Base-by-base conservation (phyloP, 768 basidiomycete species). In the Mycena vulgaris region DNA sequence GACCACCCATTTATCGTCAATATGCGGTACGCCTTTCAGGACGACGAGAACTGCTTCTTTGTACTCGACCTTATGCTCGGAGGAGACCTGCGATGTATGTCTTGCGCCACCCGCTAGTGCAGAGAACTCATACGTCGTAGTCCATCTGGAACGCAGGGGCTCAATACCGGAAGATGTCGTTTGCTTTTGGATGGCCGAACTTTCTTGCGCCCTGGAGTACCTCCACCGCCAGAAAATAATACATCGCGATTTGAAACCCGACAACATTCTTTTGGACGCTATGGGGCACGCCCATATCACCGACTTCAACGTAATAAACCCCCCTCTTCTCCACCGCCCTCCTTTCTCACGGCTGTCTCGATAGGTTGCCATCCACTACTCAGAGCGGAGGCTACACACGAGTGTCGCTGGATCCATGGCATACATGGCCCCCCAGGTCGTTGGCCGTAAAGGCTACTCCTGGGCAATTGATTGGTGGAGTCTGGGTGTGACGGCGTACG, bases 391-490 rank as follows among this genome's bases (percentile, higher is more conserved):
- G 39, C 77, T 93, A 69, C 92, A 99, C 80, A 96, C 95, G 0
- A 95, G 95, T 68, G 94, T 99, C 19, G 97, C 98, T 9, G 98
- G 98, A 5, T 96, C 95, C 77, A 97, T 99, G 95, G 97, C 98
- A 0, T 99, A 99, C 83, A 99, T 99, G 98, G 97, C 97, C 13
- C 97, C 97, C 0, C 96, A 99, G 80, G 93, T 99, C n/a, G 87
- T 98, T 49, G 90, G 89, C 59, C 92, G 94, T 77, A 92, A 91
- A 76, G 98, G 98, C 19, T 99, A 99, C 80, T 93, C 93, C 5
- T 96, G 95, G 88, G 91, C 91, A 56, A 89, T 95, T 57, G 97
- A 98, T 79, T 98, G 95, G 93, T 98, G 97, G 97, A 96, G 95
- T 77, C 86, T 98, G 23, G 97, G 97, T 33, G 86, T 98, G 64